A percentile compares a stretch with the other conserved stretches of the same genome.
phyloP scores from a whole-genome alignment of 2,329 filamentous ascomycete species.

The Colletotrichum camelliae region DNA sequence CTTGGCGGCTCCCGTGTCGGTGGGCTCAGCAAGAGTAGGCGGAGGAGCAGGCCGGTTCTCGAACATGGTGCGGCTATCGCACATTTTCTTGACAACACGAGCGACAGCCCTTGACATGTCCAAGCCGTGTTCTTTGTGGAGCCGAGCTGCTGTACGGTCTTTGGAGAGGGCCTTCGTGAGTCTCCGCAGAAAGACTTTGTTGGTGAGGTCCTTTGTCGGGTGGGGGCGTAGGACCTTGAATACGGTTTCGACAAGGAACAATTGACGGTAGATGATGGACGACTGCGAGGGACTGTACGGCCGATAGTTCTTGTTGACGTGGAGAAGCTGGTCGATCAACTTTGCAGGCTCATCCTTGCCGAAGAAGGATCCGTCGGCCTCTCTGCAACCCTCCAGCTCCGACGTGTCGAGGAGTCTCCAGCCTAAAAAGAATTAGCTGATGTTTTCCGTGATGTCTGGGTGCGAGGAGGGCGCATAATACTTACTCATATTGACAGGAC shows the following conservation, averaged over 20 bases:
- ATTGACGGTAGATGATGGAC: neutral
- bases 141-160: neutral
- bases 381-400: neutral
- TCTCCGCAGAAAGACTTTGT: neutral
- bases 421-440: neutral
- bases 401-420: neutral
- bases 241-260: neutral
- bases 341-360: neutral
- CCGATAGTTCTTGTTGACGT: neutral
- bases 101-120: neutral
- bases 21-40: neutral
- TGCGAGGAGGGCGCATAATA: rapidly evolving
- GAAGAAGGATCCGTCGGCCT: neutral
- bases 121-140: neutral
- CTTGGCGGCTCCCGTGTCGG: neutral
- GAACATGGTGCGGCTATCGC: neutral
- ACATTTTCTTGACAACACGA: neutral
- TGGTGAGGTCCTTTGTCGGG: neutral
- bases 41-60: neutral
- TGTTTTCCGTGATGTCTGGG: neutral
- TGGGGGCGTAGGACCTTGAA: neutral
- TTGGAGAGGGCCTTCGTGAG: neutral
- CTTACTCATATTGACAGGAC: neutral
- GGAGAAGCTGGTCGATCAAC: neutral
- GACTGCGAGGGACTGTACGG: neutral